Evolutionary conservation across 2,329 filamentous ascomycete genomes (phyloP), one percentile per base, ranked within the genome.

Genomic region (Cordyceps militaris): DNA sequence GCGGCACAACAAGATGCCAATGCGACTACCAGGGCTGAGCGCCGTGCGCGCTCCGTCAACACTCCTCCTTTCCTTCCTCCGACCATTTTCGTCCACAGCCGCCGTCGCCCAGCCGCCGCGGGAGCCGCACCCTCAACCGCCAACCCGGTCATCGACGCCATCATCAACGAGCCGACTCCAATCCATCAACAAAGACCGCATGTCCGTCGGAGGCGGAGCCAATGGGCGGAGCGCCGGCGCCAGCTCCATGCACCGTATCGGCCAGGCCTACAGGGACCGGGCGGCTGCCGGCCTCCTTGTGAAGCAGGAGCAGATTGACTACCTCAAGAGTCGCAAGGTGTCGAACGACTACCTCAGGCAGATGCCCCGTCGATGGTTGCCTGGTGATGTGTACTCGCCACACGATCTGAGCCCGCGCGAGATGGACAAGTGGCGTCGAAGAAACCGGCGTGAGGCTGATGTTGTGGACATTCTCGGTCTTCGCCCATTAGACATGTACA

Each of bases 341-440:
- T 73, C 72, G 54, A 73, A 74, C 46, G 82, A 84, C 61, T 83
- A 84, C 70, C 73, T 84, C 65, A 76, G 73, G 61, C 85, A 89
- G 71, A 80, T 86, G 72, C 79, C 82, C 36, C 85, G 92, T 49
- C 79, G 80, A 42, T 97, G 88, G 87, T 78, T 79, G 65, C 66
- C 76, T 0, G 94, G 94, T 64, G 92, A 97, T 69, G 80, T 97
- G 54, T 97, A 97, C 74, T 82, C 91, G 60, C 94, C 94, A 34
- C 89, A 92, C 69, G 94, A 99, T 73, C 72, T 99, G 69, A 87
- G 84, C 57, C 79, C 85, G 24, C 75, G 77, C 36, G 92, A 97
- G 80, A 87, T 89, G 84, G 74, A 75, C 68, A 96, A 96, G 78
- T 96, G 88, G 87, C 85, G 81, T 71, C 78, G 74, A 69, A 74